Evolutionary conservation across 805 yeast species (phyloP), one percentile per base, ranked within the genome.

Genomic region (Nakazawaea ishiwadae): DNA sequence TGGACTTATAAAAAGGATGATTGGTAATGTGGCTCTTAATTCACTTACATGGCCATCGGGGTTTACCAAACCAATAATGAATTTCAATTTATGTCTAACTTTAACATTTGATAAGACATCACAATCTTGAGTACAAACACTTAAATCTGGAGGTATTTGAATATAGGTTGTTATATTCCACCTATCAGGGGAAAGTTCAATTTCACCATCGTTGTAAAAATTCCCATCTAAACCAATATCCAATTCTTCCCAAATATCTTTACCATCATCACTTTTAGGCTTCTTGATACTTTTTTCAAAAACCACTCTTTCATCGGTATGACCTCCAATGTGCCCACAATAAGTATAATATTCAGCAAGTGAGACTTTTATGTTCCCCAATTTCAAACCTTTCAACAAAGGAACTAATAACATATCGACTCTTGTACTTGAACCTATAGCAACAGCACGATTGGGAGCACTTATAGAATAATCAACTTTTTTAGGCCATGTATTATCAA

Each of bases 401-500:
- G 99, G 98, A 2, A 83, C 84, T 51, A 91, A 56, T 48, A 77
- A 68, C 51, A 91, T 69, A 49, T 79, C 75, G 5, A 91, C 71
- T 2, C 87, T 84, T 5, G 84, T 68, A 0, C 77, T 65, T 0
- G 96, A 80, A 1, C 99, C 99, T 32, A 93, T 81, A 0, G 98
- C 95, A 18, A 88, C 75, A 0, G 97, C 96, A 53, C 86, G 82
- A 19, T 87, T 71, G 0, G 98, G 97, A 5, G 86, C 80, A 40
- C 86, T 83, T 45, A 93, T 78, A 3, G 88, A 75, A 59, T 91
- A 91, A 54, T 91, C 97, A 24, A 91, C 87, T 57, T 93, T 93
- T 35, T 79, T 68, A 2, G 98, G 97, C 98, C 98, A 91, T 1
- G 90, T 81, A 58, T 91, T 91, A 55, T 89, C 96, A 24, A 91